Evolutionary conservation across 1,139 yeast genomes (phyloP).

Genomic region (Wickerhamomyces sp.): DNA sequence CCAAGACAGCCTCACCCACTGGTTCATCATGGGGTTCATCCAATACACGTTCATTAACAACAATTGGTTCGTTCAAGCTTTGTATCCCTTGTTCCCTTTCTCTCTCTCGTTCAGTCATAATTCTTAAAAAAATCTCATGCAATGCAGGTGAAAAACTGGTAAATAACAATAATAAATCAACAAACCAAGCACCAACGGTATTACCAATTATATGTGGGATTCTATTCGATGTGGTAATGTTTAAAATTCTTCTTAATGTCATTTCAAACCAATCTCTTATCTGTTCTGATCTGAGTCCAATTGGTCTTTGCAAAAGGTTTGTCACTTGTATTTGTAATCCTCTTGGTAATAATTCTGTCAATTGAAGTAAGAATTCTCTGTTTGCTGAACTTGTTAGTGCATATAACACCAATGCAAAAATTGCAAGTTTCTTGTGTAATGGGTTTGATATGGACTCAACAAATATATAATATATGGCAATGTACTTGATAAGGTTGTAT

Average conservation of each 20-base stretch:
- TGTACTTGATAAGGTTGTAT: not conserved
- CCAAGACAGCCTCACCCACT: not conserved
- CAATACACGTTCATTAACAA: no score
- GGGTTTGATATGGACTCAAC: not conserved
- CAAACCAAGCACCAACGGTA: not conserved
- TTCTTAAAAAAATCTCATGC: conserved; percentile 4
- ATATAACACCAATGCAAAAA: not conserved
- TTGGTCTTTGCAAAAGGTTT: not conserved
- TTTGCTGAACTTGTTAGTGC: not conserved
- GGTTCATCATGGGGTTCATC: not conserved
- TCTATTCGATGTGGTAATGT: not conserved
- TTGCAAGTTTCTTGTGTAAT: not conserved
- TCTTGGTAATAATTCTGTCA: not conserved
- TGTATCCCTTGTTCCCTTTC: not conserved
- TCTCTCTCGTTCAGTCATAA: conserved; percentile 1
- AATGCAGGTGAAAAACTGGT: conserved; percentile 9
- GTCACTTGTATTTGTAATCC: not conserved
- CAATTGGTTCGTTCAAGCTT: not conserved
- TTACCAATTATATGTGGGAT: not conserved
- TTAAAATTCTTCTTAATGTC: not conserved
- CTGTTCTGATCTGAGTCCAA: not conserved
- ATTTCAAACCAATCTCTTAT: not conserved
- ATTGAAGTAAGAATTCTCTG: not conserved
- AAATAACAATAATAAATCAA: conserved; percentile 7
- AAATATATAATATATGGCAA: not conserved